These are phyloP conservation scores for Pterocarpus santalinus DNA, from an alignment of 306 rosid species.

Conservation along the genomic window DNA sequence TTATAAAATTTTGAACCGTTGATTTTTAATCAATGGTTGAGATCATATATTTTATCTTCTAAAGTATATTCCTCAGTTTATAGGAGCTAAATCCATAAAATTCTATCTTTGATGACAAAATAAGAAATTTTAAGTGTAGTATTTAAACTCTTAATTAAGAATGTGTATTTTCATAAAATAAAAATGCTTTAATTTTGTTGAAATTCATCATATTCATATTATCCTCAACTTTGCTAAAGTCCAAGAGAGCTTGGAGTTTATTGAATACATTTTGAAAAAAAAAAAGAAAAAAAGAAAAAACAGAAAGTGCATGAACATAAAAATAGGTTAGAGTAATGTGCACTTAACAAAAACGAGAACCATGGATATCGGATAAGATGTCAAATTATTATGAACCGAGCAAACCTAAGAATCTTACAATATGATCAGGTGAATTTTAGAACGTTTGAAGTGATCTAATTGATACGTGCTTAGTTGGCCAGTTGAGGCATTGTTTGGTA, in stretches of 20 bases:
- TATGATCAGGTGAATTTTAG: not conserved
- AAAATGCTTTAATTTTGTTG: too few species aligned
- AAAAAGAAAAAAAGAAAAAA: not conserved
- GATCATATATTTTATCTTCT: too few species aligned
- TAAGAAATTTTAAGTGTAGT: too few species aligned
- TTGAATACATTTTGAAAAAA: not conserved
- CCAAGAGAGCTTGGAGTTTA: not conserved
- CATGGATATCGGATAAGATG: not conserved
- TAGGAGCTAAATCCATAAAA: too few species aligned
- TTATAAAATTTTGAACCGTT: too few species aligned
- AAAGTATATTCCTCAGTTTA: too few species aligned
- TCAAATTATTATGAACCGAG: conserved; percentile 8
- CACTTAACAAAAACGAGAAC: too few species aligned
- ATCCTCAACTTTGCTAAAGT: not conserved
- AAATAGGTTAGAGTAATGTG: not conserved
- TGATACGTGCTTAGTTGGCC: conserved; percentile 48
- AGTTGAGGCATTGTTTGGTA: conserved; percentile 18
- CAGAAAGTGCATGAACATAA: not conserved
- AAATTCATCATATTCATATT: too few species aligned
- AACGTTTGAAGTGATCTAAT: conserved; percentile 40
- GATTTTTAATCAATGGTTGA: too few species aligned
- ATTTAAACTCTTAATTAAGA: too few species aligned
- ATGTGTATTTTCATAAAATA: too few species aligned
- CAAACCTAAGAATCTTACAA: conserved; percentile 10
- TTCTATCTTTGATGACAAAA: too few species aligned